Conservation (phyloP, 2,329 filamentous ascomycete species). For the Microsporum ferrugineum region DNA sequence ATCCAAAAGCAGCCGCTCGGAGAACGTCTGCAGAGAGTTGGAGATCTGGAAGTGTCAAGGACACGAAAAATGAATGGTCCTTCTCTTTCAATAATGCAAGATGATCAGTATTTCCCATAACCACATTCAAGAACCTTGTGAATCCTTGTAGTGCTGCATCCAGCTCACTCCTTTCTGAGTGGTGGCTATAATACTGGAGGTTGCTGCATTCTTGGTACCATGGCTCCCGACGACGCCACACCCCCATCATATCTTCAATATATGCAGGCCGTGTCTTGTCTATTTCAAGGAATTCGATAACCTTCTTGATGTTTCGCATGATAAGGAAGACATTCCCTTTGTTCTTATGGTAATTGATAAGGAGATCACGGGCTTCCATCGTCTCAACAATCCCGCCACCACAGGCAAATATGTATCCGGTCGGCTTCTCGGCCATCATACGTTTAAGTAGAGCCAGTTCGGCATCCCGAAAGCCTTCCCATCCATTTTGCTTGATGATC, state of each 20-base stretch:
- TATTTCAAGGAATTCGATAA: constrained; percentile 75
- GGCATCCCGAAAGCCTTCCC: constrained; percentile 74
- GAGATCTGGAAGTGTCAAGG: constrained; percentile 71
- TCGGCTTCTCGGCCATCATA: constrained; percentile 61
- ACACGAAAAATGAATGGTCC: constrained; percentile 78
- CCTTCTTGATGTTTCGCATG: constrained; percentile 73
- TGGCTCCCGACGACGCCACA: constrained; percentile 77
- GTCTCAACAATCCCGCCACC: constrained; percentile 89
- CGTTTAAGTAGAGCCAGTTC: constrained; percentile 65
- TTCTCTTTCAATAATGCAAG: constrained; percentile 52
- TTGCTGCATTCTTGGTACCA: constrained; percentile 94
- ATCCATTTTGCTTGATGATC: constrained; percentile 66
- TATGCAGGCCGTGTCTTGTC: constrained; percentile 91
- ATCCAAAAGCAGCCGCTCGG: constrained; percentile 64
- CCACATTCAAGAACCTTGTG: constrained; percentile 56
- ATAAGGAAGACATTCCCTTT: constrained; percentile 81
- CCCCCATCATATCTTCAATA: constrained; percentile 78
- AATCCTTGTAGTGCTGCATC: constrained; percentile 56
- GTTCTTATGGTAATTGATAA: constrained; percentile 58
- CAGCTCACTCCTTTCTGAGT: constrained; percentile 40
- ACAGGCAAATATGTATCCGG: constrained; percentile 77
- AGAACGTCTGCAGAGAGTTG: constrained; percentile 52
- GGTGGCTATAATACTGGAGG: constrained; percentile 79
- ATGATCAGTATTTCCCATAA: constrained; percentile 50
- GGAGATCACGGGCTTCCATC: constrained; percentile 62